These are phyloP conservation scores for Coriolopsis trogii DNA, from an alignment of 1,284 basidiomycete species.

Conservation along the genomic window DNA sequence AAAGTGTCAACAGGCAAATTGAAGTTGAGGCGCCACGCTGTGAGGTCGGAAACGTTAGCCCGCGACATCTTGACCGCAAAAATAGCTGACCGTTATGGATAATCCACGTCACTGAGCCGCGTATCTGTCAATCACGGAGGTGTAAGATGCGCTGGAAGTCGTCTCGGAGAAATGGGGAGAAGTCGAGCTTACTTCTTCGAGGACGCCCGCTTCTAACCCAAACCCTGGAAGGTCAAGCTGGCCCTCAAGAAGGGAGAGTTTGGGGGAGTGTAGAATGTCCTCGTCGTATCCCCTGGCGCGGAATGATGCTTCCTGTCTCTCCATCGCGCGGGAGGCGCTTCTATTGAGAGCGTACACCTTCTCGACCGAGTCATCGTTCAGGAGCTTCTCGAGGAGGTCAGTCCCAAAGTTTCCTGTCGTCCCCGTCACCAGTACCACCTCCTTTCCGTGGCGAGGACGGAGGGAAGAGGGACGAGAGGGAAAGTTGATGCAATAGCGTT, in stretches of 20 bases:
- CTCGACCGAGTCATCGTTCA: conserved; percentile 9
- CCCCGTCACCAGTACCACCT: conserved; percentile 28
- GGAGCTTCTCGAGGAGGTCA: conserved; percentile 19
- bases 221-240: conserved; percentile 32
- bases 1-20: conserved; percentile 28
- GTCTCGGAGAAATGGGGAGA: no score
- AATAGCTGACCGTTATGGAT: conserved; percentile 36
- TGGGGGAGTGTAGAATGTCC: conserved; percentile 28
- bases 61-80: conserved; percentile 1
- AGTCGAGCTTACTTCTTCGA: conserved; percentile 29
- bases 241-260: conserved; percentile 38
- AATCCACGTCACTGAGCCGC: conserved; percentile 28
- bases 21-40: conserved; percentile 41
- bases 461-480: neutral
- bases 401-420: conserved; percentile 27
- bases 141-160: neutral
- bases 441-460: neutral
- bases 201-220: conserved; percentile 31
- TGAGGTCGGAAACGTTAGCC: neutral
- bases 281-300: conserved; percentile 32
- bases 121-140: conserved; percentile 10
- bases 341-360: conserved; percentile 26
- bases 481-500: conserved; percentile 6
- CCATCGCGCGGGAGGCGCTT: conserved; percentile 2
- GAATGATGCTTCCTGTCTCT: conserved; percentile 35